phyloP scores from a whole-genome alignment of 768 basidiomycete genomes.

The Boletus vinaceobasis region DNA sequence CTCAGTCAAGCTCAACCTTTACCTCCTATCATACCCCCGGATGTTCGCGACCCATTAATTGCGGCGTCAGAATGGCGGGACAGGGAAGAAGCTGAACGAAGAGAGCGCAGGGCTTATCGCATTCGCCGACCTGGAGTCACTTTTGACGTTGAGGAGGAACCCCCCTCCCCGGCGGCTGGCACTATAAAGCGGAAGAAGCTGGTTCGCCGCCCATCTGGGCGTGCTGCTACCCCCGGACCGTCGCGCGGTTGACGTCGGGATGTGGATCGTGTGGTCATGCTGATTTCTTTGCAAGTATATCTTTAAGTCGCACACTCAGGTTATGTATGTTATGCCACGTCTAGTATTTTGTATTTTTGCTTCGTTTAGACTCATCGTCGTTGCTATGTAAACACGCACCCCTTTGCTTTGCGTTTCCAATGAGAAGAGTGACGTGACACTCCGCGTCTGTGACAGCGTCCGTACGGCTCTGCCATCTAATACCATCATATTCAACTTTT shows the following conservation, averaged over 20 bases:
- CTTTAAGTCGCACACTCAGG: conserved; percentile 16
- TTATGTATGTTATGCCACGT: conserved; percentile 31
- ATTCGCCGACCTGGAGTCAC: conserved; percentile 62
- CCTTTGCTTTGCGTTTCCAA: background rate
- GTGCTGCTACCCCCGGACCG: conserved; percentile 24
- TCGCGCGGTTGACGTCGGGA: conserved; percentile 15
- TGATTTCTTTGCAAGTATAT: conserved; percentile 16
- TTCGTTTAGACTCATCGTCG: conserved; percentile 5
- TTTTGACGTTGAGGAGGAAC: conserved; percentile 58
- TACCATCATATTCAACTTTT: background rate
- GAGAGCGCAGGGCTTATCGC: conserved; percentile 36
- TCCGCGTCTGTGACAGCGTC: conserved; percentile 20
- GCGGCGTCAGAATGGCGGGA: conserved; percentile 74
- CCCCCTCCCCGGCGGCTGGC: conserved; percentile 37
- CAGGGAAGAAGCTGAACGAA: conserved; percentile 51
- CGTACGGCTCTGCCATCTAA: background rate
- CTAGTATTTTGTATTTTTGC: conserved; percentile 26
- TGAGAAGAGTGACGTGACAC: conserved; percentile 10
- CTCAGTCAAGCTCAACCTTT: conserved; percentile 54
- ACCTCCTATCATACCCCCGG: conserved; percentile 45
- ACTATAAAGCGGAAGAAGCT: conserved; percentile 22
- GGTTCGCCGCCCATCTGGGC: conserved; percentile 30
- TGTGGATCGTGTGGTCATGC: background rate
- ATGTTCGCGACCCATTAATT: conserved; percentile 56
- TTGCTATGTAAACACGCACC: conserved; percentile 17